Conservation (phyloP, 2,329 filamentous ascomycete genomes). For the Pseudogymnoascus sp. region DNA sequence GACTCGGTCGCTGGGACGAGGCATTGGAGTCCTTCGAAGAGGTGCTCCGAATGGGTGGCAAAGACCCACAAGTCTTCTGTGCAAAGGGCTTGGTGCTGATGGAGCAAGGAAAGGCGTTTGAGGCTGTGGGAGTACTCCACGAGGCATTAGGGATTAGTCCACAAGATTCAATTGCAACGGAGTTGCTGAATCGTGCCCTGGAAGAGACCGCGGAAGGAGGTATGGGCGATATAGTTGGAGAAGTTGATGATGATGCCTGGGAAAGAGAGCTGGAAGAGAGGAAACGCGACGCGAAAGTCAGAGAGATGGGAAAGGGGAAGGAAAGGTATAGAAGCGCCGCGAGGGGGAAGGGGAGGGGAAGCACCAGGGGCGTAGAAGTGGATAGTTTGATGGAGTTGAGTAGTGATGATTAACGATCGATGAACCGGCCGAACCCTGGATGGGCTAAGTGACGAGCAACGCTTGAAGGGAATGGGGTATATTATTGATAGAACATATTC, state of each 20-base stretch:
- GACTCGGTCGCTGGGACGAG: constrained; percentile 59
- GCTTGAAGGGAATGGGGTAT: neutral
- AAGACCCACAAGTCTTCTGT: constrained; percentile 69
- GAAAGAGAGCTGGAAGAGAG: constrained; percentile 44
- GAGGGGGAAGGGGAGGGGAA: constrained; percentile 18
- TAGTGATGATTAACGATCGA: constrained; percentile 34
- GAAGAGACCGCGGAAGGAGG: constrained; percentile 49
- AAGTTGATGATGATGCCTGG: constrained; percentile 45
- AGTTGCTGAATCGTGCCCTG: constrained; percentile 65
- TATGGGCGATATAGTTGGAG: constrained; percentile 21
- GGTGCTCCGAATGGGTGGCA: constrained; percentile 73
- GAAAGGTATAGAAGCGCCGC: constrained; percentile 33
- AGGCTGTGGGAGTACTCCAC: constrained; percentile 75
- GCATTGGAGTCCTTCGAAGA: constrained; percentile 79
- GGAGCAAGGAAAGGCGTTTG: constrained; percentile 64
- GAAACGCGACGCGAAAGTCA: constrained; percentile 37
- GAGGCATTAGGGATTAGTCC: constrained; percentile 73
- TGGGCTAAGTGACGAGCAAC: neutral
- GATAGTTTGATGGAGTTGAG: constrained; percentile 50
- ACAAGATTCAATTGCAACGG: constrained; percentile 74
- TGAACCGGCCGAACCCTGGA: neutral
- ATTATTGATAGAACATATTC: constrained; percentile 1
- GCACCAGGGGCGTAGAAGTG: constrained; percentile 28
- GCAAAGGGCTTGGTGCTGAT: constrained; percentile 80
- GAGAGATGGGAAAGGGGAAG: constrained; percentile 38